Evolutionary conservation across 331 rosid species (phyloP), one percentile per base, ranked within the genome.

Genomic region (Rosa hybrid): DNA sequence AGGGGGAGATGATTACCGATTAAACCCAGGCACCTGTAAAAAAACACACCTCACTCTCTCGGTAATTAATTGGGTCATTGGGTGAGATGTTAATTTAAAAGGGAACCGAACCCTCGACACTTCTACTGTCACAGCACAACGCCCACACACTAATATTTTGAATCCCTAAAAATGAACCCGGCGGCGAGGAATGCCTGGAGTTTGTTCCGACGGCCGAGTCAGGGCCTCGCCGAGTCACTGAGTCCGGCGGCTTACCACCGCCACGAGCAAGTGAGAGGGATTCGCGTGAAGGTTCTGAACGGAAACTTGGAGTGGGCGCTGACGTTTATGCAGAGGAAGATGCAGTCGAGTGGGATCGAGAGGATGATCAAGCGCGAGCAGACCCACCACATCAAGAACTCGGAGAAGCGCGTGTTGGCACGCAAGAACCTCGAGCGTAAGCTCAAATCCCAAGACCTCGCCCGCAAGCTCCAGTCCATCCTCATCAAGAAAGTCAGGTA

Each of bases 401-500:
- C 97, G 1, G 96, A 93, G 91, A 95, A 91, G 87, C 94, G 97
- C 8, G 84, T 91, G 49, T 80, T 90, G 84, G 96, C 99, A 13
- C 83, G 79, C 67, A 93, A 92, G 87, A 86, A 72, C 49, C 86
- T 95, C 77, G 88, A 93, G 85, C 88, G 71, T 12, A 91, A 74
- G 81, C 41, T 95, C 51, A 88, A 81, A 25, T 91, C 97, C 6
- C 90, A 91, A 77, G 94, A 95, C 56, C 91, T 95, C 7, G 91
- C 97, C 9, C 88, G 85, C 85, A 93, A 93, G 85, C 96, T 95
- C 71, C 86, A 91, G 81, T 54, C 92, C 81, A 86, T 95, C 72
- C 88, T 95, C 83, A 50, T 87, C 78, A 90, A 93, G 88, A 95
- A 95, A 93, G 93, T 93, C 92, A 95, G 96, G 98, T 95, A 89